Evolutionary conservation across 768 basidiomycete species (phyloP), one percentile per base, ranked within the genome.

Genomic region (Galerina marginata): DNA sequence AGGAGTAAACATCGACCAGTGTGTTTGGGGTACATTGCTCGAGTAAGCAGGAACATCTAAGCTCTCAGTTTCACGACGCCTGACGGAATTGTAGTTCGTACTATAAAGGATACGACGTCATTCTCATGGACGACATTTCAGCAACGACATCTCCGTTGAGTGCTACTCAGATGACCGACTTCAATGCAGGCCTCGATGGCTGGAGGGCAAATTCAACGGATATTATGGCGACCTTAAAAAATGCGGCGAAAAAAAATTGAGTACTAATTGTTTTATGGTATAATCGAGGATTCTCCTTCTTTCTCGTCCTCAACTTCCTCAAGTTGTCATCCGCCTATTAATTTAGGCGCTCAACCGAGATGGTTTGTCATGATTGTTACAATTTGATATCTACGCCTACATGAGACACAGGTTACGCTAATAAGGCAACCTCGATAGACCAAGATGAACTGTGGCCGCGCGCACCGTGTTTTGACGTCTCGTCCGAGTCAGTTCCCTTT

Each of bases 1-100:
- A 10, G 74, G 74, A 15, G 74, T 75, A 6, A 75, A 75, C 50
- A 72, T 73, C 51, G 74, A 75, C 44, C 74, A 75, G 62, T 75
- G 74, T 45, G 74, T 75, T 20, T 72, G 71, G 69, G 74, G 74
- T 25, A 75, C 74, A 2, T 63, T 75, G 1, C 45, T 75, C 15
- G 74, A 72, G 70, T 72, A 51, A 44, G 69, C 61, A 9, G 10
- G 5, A 43, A 23, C 48, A 14, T 42, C 20, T 10, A 37, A 11
- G 38, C 55, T 26, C 33, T 5, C 1, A 15, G 3, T 40, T 12
- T 44, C n/a, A 12, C 25, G 7, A 16, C 11, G n/a, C 16, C 45
- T 55, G 23, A 62, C 36, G n/a, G 14, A 11, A n/a, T 3, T 51
- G 2, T 50, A 74, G 72, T 53, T 67, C 74, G 2, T 73, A 70